Base-by-base conservation (phyloP, 2,329 filamentous ascomycete genomes). In the Penicillium hesseltinei region DNA sequence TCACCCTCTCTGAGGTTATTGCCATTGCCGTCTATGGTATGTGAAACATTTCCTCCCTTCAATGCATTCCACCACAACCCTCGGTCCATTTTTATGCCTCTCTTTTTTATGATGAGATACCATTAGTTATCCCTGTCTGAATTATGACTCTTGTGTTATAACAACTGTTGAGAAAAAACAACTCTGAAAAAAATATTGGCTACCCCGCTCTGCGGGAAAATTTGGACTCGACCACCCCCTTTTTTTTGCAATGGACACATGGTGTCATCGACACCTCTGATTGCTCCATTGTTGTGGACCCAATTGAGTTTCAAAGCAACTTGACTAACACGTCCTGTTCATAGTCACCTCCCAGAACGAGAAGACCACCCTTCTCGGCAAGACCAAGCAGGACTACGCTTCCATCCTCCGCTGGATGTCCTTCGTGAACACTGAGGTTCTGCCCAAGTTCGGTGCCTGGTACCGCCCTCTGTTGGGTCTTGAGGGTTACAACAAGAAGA, bases 351-450 rank as follows among this genome's bases (percentile, higher is more conserved):
- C 94, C 71, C 94, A 99, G 83, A 99, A 99, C 80, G 94, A 97
- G 88, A 97, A 97, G 89, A 99, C 94, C 72, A 95, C 92, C 69
- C 92, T 99, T 67, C 88, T 99, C 71, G 94, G 94, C 76, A 97
- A 97, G 89, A 99, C 92, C 82, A 99, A 99, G 89, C 93, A 99
- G 84, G 94, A 99, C 87, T 93, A 97, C 80, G 94, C 94, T 71
- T 92, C 92, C 69, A 99, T 99, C 79, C 84, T 99, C 76, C 91
- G 90, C 81, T 99, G 94, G 94, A 88, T 97, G 88, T 97, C 93
- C 66, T 97, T 88, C 81, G 90, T 89, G 86, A 99, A 97, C 87
- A 77, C 80, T 60, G 93, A 99, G 83, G 77, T 97, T 72, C 83
- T 96, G 67, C 77, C 85, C 64, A 77, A 80, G 65, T 80, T 97